phyloP scores from a whole-genome alignment of 441 rosid genomes.

The Omphalea diandra region DNA sequence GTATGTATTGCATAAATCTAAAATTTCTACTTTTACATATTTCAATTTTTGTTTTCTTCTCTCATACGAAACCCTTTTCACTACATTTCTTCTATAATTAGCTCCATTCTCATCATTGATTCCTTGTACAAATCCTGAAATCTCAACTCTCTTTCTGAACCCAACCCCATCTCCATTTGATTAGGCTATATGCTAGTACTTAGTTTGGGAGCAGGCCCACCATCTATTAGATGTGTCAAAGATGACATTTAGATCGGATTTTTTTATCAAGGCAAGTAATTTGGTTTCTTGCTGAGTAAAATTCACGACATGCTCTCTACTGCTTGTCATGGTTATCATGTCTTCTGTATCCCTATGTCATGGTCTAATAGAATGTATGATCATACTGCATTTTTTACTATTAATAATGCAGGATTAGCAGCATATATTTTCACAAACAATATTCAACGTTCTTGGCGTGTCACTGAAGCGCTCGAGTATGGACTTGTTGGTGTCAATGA shows the following conservation, averaged over 20 bases:
- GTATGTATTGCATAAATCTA: background rate
- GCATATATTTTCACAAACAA: constrained; percentile 92
- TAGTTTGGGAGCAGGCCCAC: too few species aligned
- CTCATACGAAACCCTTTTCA: background rate
- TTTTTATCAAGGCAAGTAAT: background rate
- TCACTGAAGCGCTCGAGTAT: constrained; percentile 89
- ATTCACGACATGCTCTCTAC: background rate
- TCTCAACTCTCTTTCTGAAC: too few species aligned
- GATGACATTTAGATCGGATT: too few species aligned
- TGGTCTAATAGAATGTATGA: background rate
- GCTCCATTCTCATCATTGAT: too few species aligned
- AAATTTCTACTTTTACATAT: background rate
- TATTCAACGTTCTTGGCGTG: constrained; percentile 89
- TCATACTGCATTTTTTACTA: constrained; percentile 6
- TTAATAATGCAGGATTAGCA: constrained; percentile 68
- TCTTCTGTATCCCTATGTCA: background rate
- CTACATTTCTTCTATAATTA: background rate
- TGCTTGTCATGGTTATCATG: background rate
- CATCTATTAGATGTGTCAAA: too few species aligned
- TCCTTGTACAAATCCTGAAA: too few species aligned
- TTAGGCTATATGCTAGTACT: too few species aligned
- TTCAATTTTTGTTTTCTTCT: background rate
- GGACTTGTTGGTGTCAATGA: constrained; percentile 91
- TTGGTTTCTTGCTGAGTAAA: background rate
- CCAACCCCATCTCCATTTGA: too few species aligned